Evolutionary conservation across 176 grass and related monocot genomes (phyloP), one percentile per base, ranked within the genome.

Genomic region (Carex kokanica): DNA sequence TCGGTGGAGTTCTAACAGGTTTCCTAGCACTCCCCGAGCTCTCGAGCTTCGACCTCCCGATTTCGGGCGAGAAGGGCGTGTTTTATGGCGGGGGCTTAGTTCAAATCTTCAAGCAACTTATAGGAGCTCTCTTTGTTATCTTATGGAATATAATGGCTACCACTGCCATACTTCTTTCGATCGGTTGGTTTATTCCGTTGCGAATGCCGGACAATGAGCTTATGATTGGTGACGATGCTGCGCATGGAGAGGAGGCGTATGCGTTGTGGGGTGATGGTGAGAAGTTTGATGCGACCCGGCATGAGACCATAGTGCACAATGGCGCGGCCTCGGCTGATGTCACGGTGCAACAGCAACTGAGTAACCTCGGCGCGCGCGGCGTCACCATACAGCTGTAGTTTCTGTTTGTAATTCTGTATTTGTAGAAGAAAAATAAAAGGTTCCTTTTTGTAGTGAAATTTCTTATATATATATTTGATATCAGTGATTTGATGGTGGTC

Each of bases 241-340:
- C 91, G 41, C 93, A 96, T 82, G 93, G 93, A 0, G 93, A 96
- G 87, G 88, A 93, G 87, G 93, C 93, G 0, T 96, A 96, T 89
- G 93, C 93, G 70, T 79, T 95, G 11, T 95, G 93, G 93, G 93
- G 93, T 15, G 93, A 95, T 54, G 93, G 93, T 0, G 93, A 95
- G 78, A 95, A 92, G 86, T 95, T 95, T 61, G 93, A 95, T 64
- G 90, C 88, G 10, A 40, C 93, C 7, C 29, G 93, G 17, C 90
- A 92, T 17, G 93, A 95, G 71, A 58, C 84, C 15, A 84, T 88
- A 0, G 91, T 89, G 86, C 80, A 36, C 9, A 59, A 40, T 0
- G 89, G 78, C 0, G 81, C 73, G 4, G 66, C 74, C 3, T 78
- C 86, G n/a, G 85, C 73, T 64, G 87, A 91, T 0, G 85, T 88